Evolutionary conservation across 2,329 filamentous ascomycete species (phyloP), one percentile per base, ranked within the genome.

Genomic region (Neonectria sp.): DNA sequence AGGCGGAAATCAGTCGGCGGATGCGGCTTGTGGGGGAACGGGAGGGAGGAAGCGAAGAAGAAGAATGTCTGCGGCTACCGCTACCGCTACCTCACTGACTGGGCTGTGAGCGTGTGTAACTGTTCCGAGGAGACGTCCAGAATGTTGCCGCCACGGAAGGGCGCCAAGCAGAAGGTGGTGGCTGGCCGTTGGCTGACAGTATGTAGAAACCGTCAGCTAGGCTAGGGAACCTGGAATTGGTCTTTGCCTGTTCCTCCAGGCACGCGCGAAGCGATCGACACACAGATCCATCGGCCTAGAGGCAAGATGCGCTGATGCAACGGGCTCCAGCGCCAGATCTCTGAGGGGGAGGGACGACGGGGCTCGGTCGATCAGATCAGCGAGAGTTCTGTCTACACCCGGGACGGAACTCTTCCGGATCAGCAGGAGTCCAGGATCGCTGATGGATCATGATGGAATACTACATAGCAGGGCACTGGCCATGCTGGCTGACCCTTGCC

Each of bases 1-100:
- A 65, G 49, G 56, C 29, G 37, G 46, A 60, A 60, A 52, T 52
- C 48, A 53, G 58, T 27, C 43, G 58, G 51, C 58, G 43, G 24
- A 58, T 51, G 33, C 55, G 48, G 43, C 8, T 21, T 11, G 40
- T 31, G 31, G 17, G 6, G 6, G 8, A n/a, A 13, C 15, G 17
- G 15, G 37, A 31, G 6, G 49, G 62, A 33, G 40, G 35, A 65
- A 43, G 56, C 40, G 62, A 51, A 29, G 27, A 15, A 27, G 11
- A 40, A 24, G n/a, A 24, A 45, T 24, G n/a, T 24, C n/a, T 24
- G 40, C 40, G 37, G 12, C 11, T 13, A 3, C 11, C 33, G 15
- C 15, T 17, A 17, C n/a, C 12, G 15, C 48, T 35, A 45, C 48
- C 53, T 46, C 37, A 59, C 48, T 55, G 61, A 55, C 55, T 57